Evolutionary conservation across 306 rosid species (phyloP).

Genomic region (Castanea crenata): DNA sequence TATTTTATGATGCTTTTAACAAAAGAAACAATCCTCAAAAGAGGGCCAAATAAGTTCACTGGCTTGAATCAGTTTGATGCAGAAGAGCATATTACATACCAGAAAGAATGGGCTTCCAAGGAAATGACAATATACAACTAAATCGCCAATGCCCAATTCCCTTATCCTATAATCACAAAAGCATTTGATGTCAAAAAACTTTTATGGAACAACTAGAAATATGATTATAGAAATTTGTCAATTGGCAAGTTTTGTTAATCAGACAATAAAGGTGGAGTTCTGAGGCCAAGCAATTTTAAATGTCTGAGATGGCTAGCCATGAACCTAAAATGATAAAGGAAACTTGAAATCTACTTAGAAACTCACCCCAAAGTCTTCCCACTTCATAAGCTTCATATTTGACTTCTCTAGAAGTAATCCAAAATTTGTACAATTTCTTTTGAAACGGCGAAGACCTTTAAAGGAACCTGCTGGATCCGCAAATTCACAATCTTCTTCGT

Average conservation of each 20-base stretch:
- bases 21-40: background rate
- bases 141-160: conserved; percentile 90
- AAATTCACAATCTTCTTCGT: conserved; percentile 87
- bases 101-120: conserved; percentile 97
- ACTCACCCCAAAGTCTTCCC: conserved; percentile 87
- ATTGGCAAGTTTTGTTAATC: background rate
- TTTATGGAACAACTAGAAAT: background rate
- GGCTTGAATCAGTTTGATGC: conserved; percentile 1
- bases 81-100: conserved; percentile 41
- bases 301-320: background rate
- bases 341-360: background rate
- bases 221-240: background rate
- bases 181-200: background rate
- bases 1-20: background rate
- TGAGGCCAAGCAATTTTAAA: background rate
- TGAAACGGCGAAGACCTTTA: conserved; percentile 86
- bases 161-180: conserved; percentile 56
- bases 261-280: background rate
- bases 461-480: conserved; percentile 98
- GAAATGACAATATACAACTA: conserved; percentile 75
- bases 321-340: conserved; percentile 7
- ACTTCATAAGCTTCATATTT: conserved; percentile 83
- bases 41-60: background rate
- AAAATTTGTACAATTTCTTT: conserved; percentile 91
- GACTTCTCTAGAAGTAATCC: conserved; percentile 82